A percentile compares a stretch with the other conserved stretches of the same genome.
Evolutionary conservation across 2,329 filamentous ascomycete species (phyloP).

Genomic region (Diaporthe citri): DNA sequence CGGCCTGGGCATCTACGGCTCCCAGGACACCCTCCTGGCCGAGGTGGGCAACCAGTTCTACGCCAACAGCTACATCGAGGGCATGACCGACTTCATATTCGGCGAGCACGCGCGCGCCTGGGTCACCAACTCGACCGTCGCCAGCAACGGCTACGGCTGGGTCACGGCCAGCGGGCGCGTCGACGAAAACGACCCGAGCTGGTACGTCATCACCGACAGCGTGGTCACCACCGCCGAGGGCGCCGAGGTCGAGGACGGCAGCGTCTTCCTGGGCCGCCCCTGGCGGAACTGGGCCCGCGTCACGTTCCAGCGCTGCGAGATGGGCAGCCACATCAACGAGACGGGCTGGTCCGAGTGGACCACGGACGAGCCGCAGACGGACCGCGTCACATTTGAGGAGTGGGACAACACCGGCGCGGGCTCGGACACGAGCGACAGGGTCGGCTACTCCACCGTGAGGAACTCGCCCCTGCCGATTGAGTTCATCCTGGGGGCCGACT

Average conservation of each 20-base stretch:
- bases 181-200: conserved; percentile 53
- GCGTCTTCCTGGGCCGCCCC: conserved; percentile 64
- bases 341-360: conserved; percentile 65
- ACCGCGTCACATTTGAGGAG: conserved; percentile 67
- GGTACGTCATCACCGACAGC: conserved; percentile 68
- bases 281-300: conserved; percentile 64
- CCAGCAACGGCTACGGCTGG: conserved; percentile 59
- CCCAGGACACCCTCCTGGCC: conserved; percentile 67
- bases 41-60: conserved; percentile 67
- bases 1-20: conserved; percentile 64
- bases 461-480: conserved; percentile 50
- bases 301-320: conserved; percentile 59
- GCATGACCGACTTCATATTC: conserved; percentile 71
- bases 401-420: conserved; percentile 65
- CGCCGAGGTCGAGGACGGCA: conserved; percentile 53
- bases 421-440: conserved; percentile 58
- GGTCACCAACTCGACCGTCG: conserved; percentile 64
- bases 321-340: conserved; percentile 62
- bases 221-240: conserved; percentile 56
- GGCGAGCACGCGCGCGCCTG: conserved; percentile 65
- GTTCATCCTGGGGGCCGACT: conserved; percentile 30
- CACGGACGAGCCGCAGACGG: conserved; percentile 52
- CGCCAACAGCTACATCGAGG: conserved; percentile 64
- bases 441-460: conserved; percentile 58
- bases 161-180: conserved; percentile 59